Percentiles rank a stretch among this genome's conserved stretches.
Evolutionary conservation across 148 eudicot species (phyloP).

Genomic region (Vaccinium vitisidaea): DNA sequence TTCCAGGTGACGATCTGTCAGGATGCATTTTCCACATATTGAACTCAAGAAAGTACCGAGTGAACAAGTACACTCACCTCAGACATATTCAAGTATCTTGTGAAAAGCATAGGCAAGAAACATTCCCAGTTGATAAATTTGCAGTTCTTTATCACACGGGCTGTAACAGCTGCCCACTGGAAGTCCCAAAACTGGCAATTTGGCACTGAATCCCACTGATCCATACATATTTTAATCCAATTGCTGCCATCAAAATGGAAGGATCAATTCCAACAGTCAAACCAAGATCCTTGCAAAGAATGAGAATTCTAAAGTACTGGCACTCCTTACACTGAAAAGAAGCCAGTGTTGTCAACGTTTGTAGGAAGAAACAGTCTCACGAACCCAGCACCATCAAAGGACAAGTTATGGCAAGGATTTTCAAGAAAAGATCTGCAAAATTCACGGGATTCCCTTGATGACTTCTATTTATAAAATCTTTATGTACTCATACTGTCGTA

Average conservation of each 20-base stretch:
- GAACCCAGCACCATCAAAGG: conserved; percentile 95
- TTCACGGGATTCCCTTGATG: background rate
- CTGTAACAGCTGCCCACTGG: conserved; percentile 91
- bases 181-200: conserved; percentile 97
- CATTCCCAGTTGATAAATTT: conserved; percentile 65
- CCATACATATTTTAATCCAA: conserved; percentile 57
- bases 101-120: conserved; percentile 70
- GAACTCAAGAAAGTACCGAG: background rate
- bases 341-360: conserved; percentile 71
- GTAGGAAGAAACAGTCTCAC: conserved; percentile 91
- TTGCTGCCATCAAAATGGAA: conserved; percentile 45
- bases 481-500: background rate
- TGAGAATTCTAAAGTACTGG: background rate
- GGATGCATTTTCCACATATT: conserved; percentile 9
- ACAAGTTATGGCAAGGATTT: conserved; percentile 97
- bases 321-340: conserved; percentile 70
- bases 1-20: background rate
- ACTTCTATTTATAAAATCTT: background rate
- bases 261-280: conserved; percentile 21
- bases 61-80: conserved; percentile 56
- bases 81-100: conserved; percentile 82
- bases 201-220: conserved; percentile 78
- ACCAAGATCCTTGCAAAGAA: conserved; percentile 12
- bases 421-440: conserved; percentile 71
- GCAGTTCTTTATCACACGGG: conserved; percentile 89